A percentile compares a stretch with the other conserved stretches of the same genome.
These are phyloP conservation scores for Leishmania tropica DNA, from an alignment of 208 protist genomes.

Conservation along the genomic window DNA sequence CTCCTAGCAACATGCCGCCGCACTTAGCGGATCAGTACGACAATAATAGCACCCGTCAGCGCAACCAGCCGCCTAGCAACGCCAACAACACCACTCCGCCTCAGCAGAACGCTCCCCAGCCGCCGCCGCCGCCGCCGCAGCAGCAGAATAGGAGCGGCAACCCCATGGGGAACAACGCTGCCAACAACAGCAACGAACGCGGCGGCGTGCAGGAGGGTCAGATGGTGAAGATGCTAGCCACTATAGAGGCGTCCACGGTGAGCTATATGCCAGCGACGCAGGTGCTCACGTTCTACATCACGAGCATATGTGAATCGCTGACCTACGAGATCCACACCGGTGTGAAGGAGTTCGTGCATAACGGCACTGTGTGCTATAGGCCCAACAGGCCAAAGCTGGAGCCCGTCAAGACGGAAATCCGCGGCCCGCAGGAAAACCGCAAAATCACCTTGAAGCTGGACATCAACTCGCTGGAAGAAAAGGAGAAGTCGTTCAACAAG, in stretches of 20 bases:
- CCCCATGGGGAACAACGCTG: conserved; percentile 23
- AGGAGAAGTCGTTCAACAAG: conserved; percentile 86
- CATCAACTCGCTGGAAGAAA: conserved; percentile 74
- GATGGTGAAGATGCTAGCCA: conserved; percentile 92
- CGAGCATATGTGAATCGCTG: conserved; percentile 62
- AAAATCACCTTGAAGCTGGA: conserved; percentile 83
- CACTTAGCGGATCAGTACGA: conserved; percentile 79
- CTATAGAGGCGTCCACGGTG: conserved; percentile 86
- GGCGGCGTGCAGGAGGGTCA: conserved; percentile 88
- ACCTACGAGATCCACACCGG: conserved; percentile 92
- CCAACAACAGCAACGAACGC: conserved; percentile 32
- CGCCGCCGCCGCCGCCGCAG: conserved; percentile 18
- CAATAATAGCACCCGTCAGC: conserved; percentile 38
- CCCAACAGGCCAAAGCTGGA: conserved; percentile 92
- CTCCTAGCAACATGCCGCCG: conserved; percentile 60
- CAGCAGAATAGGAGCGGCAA: conserved; percentile 36
- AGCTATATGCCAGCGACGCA: conserved; percentile 66
- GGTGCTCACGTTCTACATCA: conserved; percentile 82
- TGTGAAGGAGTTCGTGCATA: conserved; percentile 85
- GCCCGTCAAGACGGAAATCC: conserved; percentile 68
- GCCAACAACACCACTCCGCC: neutral
- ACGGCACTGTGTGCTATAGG: conserved; percentile 77
- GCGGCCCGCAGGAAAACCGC: conserved; percentile 71
- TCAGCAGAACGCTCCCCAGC: conserved; percentile 15
- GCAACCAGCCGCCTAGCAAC: conserved; percentile 12